These are phyloP conservation scores for Vachellia collinsii DNA, from an alignment of 306 rosid species.

Conservation along the genomic window DNA sequence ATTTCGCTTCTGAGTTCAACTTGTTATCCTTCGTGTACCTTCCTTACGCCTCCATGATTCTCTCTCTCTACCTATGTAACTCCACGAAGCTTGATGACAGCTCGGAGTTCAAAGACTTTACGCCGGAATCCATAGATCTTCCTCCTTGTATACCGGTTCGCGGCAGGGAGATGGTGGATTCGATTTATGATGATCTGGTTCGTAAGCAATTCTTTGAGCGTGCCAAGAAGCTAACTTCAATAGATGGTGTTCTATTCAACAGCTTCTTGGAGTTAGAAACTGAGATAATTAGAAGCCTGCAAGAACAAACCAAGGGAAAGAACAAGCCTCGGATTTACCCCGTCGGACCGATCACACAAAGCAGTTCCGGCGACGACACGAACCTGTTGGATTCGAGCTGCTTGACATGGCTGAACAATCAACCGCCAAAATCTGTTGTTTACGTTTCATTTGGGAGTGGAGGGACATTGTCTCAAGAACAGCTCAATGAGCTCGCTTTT, in stretches of 20 bases:
- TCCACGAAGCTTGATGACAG: slow-evolving; percentile 8
- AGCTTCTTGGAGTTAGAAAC: not conserved
- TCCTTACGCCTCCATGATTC: not conserved
- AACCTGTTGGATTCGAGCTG: not conserved
- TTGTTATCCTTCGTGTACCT: slow-evolving; percentile 9
- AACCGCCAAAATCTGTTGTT: not conserved
- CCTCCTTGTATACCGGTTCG: slow-evolving; percentile 24
- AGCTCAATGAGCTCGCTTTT: not conserved
- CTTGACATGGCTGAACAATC: not conserved
- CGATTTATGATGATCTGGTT: slow-evolving; percentile 7
- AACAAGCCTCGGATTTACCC: not conserved
- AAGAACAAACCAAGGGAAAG: not conserved
- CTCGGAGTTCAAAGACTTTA: not conserved
- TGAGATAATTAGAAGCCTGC: not conserved
- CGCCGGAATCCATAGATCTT: slow-evolving; percentile 6
- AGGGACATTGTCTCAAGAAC: not conserved
- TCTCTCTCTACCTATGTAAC: slow-evolving; percentile 3
- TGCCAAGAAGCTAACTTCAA: not conserved
- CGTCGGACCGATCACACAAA: not conserved
- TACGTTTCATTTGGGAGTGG: slow-evolving; percentile 18
- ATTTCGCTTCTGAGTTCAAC: slow-evolving; percentile 15
- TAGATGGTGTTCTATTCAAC: not conserved
- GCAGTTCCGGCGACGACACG: not conserved
- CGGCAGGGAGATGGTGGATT: not conserved
- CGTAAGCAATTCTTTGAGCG: not conserved